Evolutionary conservation across 2,329 filamentous ascomycete species (phyloP).

Genomic region (Orbilia ellipsospora): DNA sequence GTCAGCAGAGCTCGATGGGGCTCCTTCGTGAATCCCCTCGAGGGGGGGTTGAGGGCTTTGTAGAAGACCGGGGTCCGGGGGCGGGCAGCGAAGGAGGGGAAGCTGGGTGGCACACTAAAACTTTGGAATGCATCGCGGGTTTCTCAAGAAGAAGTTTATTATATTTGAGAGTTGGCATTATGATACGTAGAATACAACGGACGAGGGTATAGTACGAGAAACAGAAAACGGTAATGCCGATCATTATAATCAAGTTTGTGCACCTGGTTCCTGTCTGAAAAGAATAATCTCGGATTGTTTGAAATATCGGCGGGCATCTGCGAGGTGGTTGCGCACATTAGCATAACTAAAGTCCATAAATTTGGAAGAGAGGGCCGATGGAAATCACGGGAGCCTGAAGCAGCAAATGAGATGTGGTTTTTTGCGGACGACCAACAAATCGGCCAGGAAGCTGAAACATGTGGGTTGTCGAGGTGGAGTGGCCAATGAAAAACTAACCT

Average conservation of each 20-base stretch:
- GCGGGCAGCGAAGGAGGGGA: slow-evolving; percentile 8
- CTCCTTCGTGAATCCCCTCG: slow-evolving; percentile 36
- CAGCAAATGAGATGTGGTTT: slow-evolving; percentile 14
- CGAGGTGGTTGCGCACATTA: slow-evolving; percentile 37
- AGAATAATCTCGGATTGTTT: slow-evolving; percentile 99
- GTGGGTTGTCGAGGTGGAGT: slow-evolving; percentile 1
- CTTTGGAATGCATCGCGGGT: slow-evolving; percentile 23
- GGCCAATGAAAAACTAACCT: slow-evolving; percentile 67
- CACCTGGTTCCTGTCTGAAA: slow-evolving; percentile 74
- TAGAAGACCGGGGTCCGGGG: slow-evolving; percentile 13
- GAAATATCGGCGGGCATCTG: slow-evolving; percentile 96
- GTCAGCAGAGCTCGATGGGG: slow-evolving; percentile 40
- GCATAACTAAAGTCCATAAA: slow-evolving; percentile 19
- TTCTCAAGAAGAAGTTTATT: slow-evolving; percentile 50
- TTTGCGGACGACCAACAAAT: slow-evolving; percentile 43
- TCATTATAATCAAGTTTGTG: slow-evolving; percentile 49
- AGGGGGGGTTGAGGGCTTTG: slow-evolving; percentile 21
- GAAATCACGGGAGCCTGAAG: slow-evolving; percentile 46
- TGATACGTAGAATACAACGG: slow-evolving; percentile 53
- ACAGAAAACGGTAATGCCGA: slow-evolving; percentile 30
- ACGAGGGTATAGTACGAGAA: slow-evolving; percentile 51
- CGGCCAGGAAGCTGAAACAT: slow-evolving; percentile 48
- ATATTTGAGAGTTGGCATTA: slow-evolving; percentile 43
- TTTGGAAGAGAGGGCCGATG: slow-evolving; percentile 52
- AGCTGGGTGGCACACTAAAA: slow-evolving; percentile 27